Percentiles rank a stretch among this genome's conserved stretches.
These are phyloP conservation scores for Fagopyrum homotropicum DNA, from an alignment of 148 eudicot species.

Conservation along the genomic window DNA sequence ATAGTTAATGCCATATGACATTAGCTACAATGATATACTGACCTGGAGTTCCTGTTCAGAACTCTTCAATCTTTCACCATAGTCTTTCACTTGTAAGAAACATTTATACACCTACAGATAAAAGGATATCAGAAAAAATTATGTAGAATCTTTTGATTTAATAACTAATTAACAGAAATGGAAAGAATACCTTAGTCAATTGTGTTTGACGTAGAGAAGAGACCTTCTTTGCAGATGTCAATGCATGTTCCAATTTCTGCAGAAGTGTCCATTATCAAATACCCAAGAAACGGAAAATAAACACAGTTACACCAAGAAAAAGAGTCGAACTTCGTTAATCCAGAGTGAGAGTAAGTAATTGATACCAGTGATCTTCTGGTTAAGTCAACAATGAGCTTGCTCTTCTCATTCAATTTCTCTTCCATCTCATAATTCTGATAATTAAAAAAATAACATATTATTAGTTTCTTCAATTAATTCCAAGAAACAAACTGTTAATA, in stretches of 20 bases:
- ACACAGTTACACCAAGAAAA: background rate
- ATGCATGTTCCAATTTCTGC: conserved; percentile 18
- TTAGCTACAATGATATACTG: conserved; percentile 13
- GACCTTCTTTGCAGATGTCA: conserved; percentile 14
- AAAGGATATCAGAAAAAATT: conserved; percentile 5
- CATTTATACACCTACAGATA: conserved; percentile 53
- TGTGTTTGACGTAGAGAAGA: conserved; percentile 14
- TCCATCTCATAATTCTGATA: conserved; percentile 57
- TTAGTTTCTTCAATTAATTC: conserved; percentile 6
- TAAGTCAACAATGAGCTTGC: conserved; percentile 38
- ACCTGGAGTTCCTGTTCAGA: conserved; percentile 81
- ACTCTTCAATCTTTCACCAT: conserved; percentile 54
- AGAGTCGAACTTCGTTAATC: background rate
- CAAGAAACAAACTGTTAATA: background rate
- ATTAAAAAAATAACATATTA: conserved; percentile 7
- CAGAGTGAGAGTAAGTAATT: background rate
- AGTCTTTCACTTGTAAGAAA: conserved; percentile 54
- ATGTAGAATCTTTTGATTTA: background rate
- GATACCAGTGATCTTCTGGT: conserved; percentile 61
- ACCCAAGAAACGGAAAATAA: background rate
- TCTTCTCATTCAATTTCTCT: conserved; percentile 52
- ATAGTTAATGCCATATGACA: background rate
- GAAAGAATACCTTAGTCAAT: conserved; percentile 11
- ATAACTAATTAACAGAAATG: background rate
- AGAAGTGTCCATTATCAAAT: background rate